Evolutionary conservation across 495 filamentous ascomycete genomes (phyloP), one percentile per base, ranked within the genome.

Genomic region (Melanomma pulvis-pyrius): DNA sequence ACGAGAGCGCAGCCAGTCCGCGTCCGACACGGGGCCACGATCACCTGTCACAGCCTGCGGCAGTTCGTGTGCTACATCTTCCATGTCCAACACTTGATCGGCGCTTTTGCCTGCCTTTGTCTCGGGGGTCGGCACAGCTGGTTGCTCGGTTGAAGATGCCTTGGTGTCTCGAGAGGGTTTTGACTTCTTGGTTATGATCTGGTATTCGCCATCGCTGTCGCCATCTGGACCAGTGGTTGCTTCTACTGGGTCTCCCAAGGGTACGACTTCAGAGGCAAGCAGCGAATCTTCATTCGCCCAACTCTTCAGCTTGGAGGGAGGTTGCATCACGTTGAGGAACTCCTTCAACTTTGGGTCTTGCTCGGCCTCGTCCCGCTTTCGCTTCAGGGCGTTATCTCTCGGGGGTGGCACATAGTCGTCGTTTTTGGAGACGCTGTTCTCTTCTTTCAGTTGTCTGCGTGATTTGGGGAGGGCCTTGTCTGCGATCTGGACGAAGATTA

Each of bases 1-100:
- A 68, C 91, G 88, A 44, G 90, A 96, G 44, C 94, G 87, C 53
- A 97, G 81, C 94, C 94, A 99, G 74, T 99, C 94, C 49, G 85
- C 83, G 74, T 98, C 96, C 12, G 88, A 88, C 22, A 84, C 80
- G 53, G 78, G 72, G 4, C 55, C 64, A n/a, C 26, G 25, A 5
- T 47, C 56, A n/a, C 32, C 15, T 47, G 15, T 11, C 36, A 7
- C 12, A 13, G 15, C 32, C 17, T 54, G 21, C 51, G 13, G 9
- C n/a, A 21, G 8, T 57, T 41, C 53, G 8, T 44, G 39, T 15
- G n/a, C 13, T 41, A 41, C 34, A 24, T 41, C 53, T 5, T 19
- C 19, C 17, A 41, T 41, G 21, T 61, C 64, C n/a, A 41, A 41
- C 41, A n/a, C 1, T 5, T 26, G 1, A 13, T 48, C 32, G n/a